These are phyloP conservation scores for Boletellus ananas DNA, from an alignment of 768 basidiomycete species.

Conservation along the genomic window DNA sequence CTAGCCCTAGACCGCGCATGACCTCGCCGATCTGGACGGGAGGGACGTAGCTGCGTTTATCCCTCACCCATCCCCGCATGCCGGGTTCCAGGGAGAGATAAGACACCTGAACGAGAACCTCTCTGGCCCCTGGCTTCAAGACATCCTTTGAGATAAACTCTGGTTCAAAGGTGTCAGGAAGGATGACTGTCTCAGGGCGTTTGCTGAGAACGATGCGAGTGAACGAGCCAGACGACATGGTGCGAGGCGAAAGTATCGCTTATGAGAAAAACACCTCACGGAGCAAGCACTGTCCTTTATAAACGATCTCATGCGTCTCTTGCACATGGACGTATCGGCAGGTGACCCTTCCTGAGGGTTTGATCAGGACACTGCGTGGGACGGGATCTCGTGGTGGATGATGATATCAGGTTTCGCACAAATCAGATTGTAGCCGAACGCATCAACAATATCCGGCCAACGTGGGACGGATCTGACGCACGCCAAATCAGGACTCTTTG, in stretches of 20 bases:
- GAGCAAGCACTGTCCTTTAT: not conserved
- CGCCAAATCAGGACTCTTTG: too few relatives aligned
- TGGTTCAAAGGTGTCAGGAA: conserved; percentile 67
- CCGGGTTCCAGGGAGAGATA: conserved; percentile 85
- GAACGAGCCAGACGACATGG: conserved; percentile 37
- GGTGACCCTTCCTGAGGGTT: too few relatives aligned
- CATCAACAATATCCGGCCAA: too few relatives aligned
- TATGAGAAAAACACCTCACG: too few relatives aligned
- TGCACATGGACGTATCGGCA: too few relatives aligned
- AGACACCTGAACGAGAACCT: conserved; percentile 73
- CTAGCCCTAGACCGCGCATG: conserved; percentile 72
- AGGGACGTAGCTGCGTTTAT: conserved; percentile 64
- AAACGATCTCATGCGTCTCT: not conserved
- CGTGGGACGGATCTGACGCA: too few relatives aligned
- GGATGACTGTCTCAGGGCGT: conserved; percentile 66
- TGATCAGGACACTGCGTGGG: too few relatives aligned
- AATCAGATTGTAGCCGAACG: too few relatives aligned
- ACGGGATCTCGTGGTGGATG: too few relatives aligned
- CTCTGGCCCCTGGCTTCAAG: conserved; percentile 47
- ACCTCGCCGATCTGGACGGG: conserved; percentile 72
- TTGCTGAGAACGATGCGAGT: conserved; percentile 73
- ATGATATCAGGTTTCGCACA: too few relatives aligned
- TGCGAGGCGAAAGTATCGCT: not conserved
- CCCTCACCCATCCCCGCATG: conserved; percentile 80
- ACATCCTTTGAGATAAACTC: conserved; percentile 49